Percentiles rank a stretch among this genome's conserved stretches.
phyloP scores from a whole-genome alignment of 176 grass and related monocot species.

The Secale cereale region DNA sequence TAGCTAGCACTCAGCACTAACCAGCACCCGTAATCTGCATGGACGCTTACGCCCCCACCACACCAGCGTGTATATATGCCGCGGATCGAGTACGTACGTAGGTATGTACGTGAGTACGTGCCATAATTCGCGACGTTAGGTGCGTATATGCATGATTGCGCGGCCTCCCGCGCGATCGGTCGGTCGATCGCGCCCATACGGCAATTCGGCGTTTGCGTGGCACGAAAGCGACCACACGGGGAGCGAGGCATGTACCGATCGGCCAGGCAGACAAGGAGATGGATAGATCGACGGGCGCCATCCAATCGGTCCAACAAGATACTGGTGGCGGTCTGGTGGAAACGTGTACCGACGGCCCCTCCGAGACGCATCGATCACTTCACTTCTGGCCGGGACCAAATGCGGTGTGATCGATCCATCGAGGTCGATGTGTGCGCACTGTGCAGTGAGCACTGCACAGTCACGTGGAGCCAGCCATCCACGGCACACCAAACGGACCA shows the following conservation, averaged over 20 bases:
- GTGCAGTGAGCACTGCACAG: background rate
- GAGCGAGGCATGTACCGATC: background rate
- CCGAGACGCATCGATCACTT: background rate
- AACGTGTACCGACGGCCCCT: background rate
- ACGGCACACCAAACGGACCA: background rate
- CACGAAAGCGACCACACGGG: constrained; percentile 28
- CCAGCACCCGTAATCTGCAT: background rate
- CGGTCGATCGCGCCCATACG: background rate
- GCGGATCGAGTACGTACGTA: too few species aligned
- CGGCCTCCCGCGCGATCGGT: background rate
- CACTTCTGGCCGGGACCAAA: constrained; percentile 5
- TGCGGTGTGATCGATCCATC: background rate
- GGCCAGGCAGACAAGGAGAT: background rate
- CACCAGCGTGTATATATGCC: background rate
- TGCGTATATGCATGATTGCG: background rate
- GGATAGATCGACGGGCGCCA: background rate
- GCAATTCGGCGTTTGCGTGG: background rate
- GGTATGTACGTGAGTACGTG: background rate
- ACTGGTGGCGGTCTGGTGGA: background rate
- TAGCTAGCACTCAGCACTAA: background rate
- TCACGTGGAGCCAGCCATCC: background rate
- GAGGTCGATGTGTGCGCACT: background rate
- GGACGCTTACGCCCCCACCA: background rate
- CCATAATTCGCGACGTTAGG: constrained; percentile 13
- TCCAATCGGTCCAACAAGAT: constrained; percentile 1